phyloP scores from a whole-genome alignment of 257 asterid species.

The Solanum chmielewskii region DNA sequence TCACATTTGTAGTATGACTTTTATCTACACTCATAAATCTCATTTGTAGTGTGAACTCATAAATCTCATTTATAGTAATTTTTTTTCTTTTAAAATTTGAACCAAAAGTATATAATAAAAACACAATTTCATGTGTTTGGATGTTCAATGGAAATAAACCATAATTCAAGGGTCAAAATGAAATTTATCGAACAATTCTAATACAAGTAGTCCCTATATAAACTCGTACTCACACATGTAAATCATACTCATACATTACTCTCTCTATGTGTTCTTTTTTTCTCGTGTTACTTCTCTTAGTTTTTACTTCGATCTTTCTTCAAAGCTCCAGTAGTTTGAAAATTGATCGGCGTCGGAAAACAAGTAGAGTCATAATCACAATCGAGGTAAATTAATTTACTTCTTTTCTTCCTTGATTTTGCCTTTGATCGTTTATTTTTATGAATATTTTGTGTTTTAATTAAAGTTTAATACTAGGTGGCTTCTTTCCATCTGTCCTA shows the following conservation, averaged over 20 bases:
- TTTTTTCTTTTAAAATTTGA: not conserved
- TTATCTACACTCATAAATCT: too few species aligned
- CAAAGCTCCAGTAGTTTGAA: not conserved
- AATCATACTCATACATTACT: not conserved
- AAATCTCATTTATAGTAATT: not conserved
- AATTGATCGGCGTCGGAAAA: not conserved
- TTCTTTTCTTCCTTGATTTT: too few species aligned
- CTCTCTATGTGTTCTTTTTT: not conserved
- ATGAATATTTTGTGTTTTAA: too few species aligned
- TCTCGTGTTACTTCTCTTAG: not conserved
- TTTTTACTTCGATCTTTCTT: too few species aligned
- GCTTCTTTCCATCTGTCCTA: too few species aligned
- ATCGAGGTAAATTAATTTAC: too few species aligned
- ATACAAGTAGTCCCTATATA: not conserved
- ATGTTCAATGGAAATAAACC: not conserved
- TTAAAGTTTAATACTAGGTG: too few species aligned
- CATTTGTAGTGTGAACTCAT: not conserved
- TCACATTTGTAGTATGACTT: too few species aligned
- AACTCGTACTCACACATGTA: not conserved
- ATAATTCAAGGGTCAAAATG: not conserved
- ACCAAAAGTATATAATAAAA: not conserved
- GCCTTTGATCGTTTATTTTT: too few species aligned
- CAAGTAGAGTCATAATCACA: too few species aligned
- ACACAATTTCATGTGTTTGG: not conserved
- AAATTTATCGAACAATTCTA: not conserved